Conservation (phyloP, 768 basidiomycete species). For the Hygrophoropsis aurantiaca region DNA sequence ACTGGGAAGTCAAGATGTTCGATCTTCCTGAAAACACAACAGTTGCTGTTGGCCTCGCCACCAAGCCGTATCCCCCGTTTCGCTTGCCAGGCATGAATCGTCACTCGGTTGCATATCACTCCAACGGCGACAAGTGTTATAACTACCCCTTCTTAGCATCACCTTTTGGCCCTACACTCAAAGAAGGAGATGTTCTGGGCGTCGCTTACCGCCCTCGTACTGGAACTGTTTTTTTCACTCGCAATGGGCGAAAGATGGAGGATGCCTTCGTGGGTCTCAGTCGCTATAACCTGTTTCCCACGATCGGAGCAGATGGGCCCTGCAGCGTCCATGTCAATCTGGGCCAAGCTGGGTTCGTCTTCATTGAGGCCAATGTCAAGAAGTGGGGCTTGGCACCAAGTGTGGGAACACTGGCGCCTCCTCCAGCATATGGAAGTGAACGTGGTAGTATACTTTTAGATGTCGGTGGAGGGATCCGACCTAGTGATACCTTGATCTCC, state of each 20-base stretch:
- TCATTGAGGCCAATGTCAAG: slow-evolving; percentile 99
- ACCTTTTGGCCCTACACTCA: slow-evolving; percentile 79
- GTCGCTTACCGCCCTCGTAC: slow-evolving; percentile 95
- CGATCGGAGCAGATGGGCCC: slow-evolving; percentile 93
- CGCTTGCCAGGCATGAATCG: slow-evolving; percentile 84
- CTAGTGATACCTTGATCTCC: slow-evolving; percentile 41
- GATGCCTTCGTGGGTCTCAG: slow-evolving; percentile 92
- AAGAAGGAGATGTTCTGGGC: slow-evolving; percentile 95
- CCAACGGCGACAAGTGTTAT: slow-evolving; percentile 95
- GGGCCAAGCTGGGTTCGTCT: slow-evolving; percentile 97
- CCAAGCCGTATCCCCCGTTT: slow-evolving; percentile 96
- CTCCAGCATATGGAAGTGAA: slow-evolving; percentile 97
- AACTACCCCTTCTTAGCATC: slow-evolving; percentile 92
- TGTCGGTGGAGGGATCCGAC: slow-evolving; percentile 52
- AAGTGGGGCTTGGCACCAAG: slow-evolving; percentile 99
- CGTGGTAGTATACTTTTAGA: slow-evolving; percentile 94
- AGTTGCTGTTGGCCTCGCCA: slow-evolving; percentile 92
- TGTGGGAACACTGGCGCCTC: slow-evolving; percentile 94
- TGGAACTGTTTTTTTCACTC: slow-evolving; percentile 98
- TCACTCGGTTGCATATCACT: slow-evolving; percentile 93
- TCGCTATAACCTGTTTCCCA: slow-evolving; percentile 93
- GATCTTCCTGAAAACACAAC: slow-evolving; percentile 87
- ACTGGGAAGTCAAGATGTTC: slow-evolving; percentile 99
- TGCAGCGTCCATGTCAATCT: slow-evolving; percentile 97
- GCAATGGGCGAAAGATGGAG: slow-evolving; percentile 95